Conservation (phyloP, 129 eudicot species). For the Flaveria linearis region DNA sequence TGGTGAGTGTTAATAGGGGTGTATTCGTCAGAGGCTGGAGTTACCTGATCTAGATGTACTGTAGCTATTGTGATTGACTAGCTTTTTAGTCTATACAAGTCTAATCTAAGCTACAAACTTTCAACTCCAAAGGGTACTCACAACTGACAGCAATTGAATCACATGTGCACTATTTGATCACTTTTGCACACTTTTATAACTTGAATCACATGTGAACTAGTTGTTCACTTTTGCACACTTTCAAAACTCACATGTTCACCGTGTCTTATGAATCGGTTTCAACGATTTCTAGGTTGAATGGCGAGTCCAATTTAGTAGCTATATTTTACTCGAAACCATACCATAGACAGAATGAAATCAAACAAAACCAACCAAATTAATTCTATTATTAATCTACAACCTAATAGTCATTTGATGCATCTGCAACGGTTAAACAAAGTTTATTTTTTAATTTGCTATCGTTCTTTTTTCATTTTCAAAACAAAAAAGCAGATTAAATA, state of each 20-base stretch:
- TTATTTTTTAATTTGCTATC: no score
- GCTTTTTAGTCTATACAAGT: neutral
- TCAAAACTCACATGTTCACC: neutral
- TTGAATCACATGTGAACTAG: constrained; percentile 5
- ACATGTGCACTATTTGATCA: constrained; percentile 11
- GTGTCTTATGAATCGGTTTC: no score
- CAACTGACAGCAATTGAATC: neutral
- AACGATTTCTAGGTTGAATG: no score
- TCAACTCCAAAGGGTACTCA: constrained; percentile 3
- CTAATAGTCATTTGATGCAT: no score
- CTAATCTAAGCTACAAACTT: constrained; percentile 15
- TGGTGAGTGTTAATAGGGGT: neutral
- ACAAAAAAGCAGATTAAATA: no score
- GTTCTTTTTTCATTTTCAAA: no score
- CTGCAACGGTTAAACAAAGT: no score
- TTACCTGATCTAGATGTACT: constrained; percentile 18
- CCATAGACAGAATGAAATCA: no score
- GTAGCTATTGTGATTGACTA: neutral
- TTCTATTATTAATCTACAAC: no score
- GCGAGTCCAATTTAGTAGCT: no score
- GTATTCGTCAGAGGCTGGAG: neutral
- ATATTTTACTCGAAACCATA: no score
- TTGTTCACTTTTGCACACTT: neutral
- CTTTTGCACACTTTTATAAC: neutral
- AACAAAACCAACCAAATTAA: no score